These are phyloP conservation scores for Fragilariopsis cylindrus DNA, from an alignment of 108 stramenopile species.

Conservation along the genomic window DNA sequence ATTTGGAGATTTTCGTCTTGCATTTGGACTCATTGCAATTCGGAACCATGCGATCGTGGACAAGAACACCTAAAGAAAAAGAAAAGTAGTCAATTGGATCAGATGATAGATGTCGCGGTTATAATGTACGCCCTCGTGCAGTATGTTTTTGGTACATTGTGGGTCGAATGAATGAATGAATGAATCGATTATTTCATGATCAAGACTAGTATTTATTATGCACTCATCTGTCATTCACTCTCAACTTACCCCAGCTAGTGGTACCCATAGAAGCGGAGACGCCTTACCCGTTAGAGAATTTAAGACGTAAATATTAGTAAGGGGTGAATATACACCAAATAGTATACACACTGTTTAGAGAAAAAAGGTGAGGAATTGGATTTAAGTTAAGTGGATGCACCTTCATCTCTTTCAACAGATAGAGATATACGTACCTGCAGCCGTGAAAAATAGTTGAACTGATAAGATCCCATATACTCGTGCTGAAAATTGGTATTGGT, in stretches of 20 bases:
- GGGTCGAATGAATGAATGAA: not conserved
- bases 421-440: constrained; percentile 4
- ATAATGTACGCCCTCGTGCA: too few species aligned
- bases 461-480: constrained; percentile 79
- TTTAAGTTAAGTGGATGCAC: too few species aligned
- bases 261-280: constrained; percentile 22
- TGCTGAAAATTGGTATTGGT: constrained; percentile 16
- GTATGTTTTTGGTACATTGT: not conserved
- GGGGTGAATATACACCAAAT: constrained; percentile 55
- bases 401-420: too few species aligned
- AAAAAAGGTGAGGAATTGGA: too few species aligned
- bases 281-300: constrained; percentile 38
- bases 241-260: constrained; percentile 24
- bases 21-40: constrained; percentile 44
- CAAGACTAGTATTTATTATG: too few species aligned
- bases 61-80: not conserved
- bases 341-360: constrained; percentile 32
- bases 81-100: too few species aligned
- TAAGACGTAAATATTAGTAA: constrained; percentile 28
- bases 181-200: too few species aligned
- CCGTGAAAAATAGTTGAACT: constrained; percentile 72
- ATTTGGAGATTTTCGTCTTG: constrained; percentile 60
- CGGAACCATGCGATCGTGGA: constrained; percentile 57
- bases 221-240: too few species aligned
- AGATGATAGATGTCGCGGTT: too few species aligned